These are phyloP conservation scores for Pseudogymnoascus sp. DNA, from an alignment of 2,329 filamentous ascomycete species.

Conservation along the genomic window DNA sequence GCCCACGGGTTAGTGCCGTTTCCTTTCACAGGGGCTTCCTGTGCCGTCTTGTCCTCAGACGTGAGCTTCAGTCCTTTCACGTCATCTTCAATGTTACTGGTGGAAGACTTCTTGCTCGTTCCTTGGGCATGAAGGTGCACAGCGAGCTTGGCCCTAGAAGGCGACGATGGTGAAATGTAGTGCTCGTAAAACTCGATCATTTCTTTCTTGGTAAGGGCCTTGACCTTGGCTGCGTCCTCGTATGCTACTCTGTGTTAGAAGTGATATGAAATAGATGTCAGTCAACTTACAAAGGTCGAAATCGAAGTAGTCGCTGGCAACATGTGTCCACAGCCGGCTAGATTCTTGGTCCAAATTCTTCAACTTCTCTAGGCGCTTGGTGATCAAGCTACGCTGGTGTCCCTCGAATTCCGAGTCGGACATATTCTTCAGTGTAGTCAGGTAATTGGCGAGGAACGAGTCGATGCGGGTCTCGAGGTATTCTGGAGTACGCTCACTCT, in stretches of 20 bases:
- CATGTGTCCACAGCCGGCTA: conserved; percentile 73
- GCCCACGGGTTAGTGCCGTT: conserved; percentile 48
- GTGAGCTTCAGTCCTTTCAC: conserved; percentile 24
- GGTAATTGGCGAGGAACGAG: conserved; percentile 65
- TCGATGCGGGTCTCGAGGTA: conserved; percentile 87
- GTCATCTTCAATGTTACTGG: conserved; percentile 32
- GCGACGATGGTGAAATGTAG: conserved; percentile 67
- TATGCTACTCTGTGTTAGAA: conserved; percentile 17
- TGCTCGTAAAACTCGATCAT: conserved; percentile 70
- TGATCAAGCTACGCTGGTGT: conserved; percentile 83
- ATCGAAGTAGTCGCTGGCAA: conserved; percentile 79
- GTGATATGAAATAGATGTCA: not conserved
- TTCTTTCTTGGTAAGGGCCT: conserved; percentile 66
- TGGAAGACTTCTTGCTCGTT: conserved; percentile 36
- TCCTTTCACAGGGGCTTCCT: conserved; percentile 11
- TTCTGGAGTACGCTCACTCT: conserved; percentile 76
- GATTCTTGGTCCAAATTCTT: conserved; percentile 88
- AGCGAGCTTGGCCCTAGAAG: conserved; percentile 68
- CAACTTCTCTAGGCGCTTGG: conserved; percentile 78
- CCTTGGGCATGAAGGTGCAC: conserved; percentile 76
- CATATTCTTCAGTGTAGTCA: conserved; percentile 63
- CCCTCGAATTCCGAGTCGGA: conserved; percentile 75
- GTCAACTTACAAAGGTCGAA: conserved; percentile 66
- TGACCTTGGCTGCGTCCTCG: conserved; percentile 67
- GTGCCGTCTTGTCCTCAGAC: conserved; percentile 25